Percentiles rank a stretch among this genome's conserved stretches.
phyloP scores from a whole-genome alignment of 371 early-diverging fungal species.

The Haplosporangium sp. region DNA sequence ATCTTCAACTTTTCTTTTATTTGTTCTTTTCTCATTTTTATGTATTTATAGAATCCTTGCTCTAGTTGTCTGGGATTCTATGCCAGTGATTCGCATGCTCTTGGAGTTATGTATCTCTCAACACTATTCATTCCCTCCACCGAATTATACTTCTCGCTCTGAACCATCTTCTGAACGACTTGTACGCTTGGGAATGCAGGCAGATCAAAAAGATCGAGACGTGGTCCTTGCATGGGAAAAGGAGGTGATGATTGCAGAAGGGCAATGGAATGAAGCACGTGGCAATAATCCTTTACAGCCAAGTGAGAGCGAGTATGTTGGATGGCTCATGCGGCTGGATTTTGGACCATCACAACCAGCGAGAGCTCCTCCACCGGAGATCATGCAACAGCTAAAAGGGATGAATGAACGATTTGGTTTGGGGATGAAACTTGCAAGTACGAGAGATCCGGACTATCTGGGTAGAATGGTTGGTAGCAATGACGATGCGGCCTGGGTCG shows the following conservation, averaged over 20 bases:
- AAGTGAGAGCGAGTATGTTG: conserved; percentile 42
- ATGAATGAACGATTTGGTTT: conserved; percentile 46
- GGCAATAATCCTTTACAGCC: conserved; percentile 7
- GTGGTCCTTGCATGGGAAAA: conserved; percentile 50
- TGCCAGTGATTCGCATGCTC: conserved; percentile 47
- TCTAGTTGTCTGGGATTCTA: conserved; percentile 54
- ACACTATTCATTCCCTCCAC: conserved; percentile 53
- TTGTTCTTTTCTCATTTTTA: too few relatives aligned
- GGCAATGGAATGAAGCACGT: conserved; percentile 27
- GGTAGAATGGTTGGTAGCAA: conserved; percentile 45
- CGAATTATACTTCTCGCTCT: conserved; percentile 49
- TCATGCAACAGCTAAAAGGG: conserved; percentile 31
- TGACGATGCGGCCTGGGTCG: conserved; percentile 52
- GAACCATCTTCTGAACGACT: conserved; percentile 49
- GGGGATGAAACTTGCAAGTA: conserved; percentile 51
- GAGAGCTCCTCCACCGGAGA: conserved; percentile 35
- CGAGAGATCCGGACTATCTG: conserved; percentile 50
- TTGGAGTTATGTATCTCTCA: conserved; percentile 52
- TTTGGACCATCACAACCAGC: conserved; percentile 42
- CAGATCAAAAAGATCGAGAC: conserved; percentile 39
- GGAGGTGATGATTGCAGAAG: conserved; percentile 20
- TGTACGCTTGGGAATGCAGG: conserved; percentile 23
- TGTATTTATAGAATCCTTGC: conserved; percentile 34
- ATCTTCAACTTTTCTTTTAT: background rate
- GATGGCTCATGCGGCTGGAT: conserved; percentile 41